Conservation (phyloP, 352 stramenopile genomes). For the Bremia lactucae region DNA sequence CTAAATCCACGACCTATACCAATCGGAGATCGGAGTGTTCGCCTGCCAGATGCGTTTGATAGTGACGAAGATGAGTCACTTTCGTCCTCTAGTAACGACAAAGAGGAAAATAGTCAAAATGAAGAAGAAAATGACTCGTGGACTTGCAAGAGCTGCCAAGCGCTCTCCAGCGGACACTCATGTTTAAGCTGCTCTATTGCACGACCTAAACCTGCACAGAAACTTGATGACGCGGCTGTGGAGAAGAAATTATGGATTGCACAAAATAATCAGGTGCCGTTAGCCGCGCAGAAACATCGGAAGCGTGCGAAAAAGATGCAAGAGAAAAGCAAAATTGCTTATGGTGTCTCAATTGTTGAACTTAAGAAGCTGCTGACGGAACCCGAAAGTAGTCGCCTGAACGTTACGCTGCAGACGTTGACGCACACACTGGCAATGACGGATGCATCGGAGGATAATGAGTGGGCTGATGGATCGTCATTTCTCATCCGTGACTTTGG, state of each 20-base stretch:
- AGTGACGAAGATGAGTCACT: slow-evolving; percentile 16
- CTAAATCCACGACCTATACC: slow-evolving; percentile 49
- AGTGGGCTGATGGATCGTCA: slow-evolving; percentile 46
- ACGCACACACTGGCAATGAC: slow-evolving; percentile 81
- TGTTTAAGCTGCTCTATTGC: slow-evolving; percentile 35
- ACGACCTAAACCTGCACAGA: slow-evolving; percentile 12
- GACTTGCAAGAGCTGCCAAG: slow-evolving; percentile 24
- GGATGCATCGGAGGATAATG: slow-evolving; percentile 66
- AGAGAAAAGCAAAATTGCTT: slow-evolving; percentile 37
- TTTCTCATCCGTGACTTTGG: slow-evolving; percentile 55
- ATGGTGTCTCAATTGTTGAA: slow-evolving; percentile 57
- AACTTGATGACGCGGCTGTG: slow-evolving; percentile 16
- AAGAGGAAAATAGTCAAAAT: slow-evolving; percentile 15
- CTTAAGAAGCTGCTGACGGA: slow-evolving; percentile 43
- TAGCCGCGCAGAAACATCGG: slow-evolving; percentile 21
- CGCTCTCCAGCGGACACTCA: slow-evolving; percentile 9
- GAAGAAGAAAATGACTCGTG: slow-evolving; percentile 19
- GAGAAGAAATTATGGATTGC: slow-evolving; percentile 9
- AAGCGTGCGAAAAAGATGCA: slow-evolving; percentile 29
- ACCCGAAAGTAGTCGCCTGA: slow-evolving; percentile 33
- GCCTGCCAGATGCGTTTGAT: slow-evolving; percentile 10
- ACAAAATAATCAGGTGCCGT: slow-evolving; percentile 16
- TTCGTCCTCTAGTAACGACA: slow-evolving; percentile 22
- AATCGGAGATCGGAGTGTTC: slow-evolving; percentile 28
- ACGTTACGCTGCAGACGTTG: slow-evolving; percentile 61